Percentiles rank a stretch among this genome's conserved stretches.
Evolutionary conservation across 176 grass and related monocot species (phyloP).

Genomic region (Thalia dealbata): DNA sequence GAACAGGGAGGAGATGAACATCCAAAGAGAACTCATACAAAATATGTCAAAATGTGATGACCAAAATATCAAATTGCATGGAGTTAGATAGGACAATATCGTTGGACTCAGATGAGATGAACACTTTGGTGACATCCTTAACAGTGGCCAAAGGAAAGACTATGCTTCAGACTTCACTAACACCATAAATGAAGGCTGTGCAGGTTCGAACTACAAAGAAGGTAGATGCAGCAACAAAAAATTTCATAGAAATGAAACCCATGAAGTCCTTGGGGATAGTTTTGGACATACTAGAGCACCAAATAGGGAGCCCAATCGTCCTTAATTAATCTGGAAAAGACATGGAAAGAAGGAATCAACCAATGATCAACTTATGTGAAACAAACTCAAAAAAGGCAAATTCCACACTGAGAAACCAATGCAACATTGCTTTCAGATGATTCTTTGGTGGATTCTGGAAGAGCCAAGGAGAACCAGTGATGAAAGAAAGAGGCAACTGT

Average conservation of each 20-base stretch:
- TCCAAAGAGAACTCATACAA: slow-evolving; percentile 5
- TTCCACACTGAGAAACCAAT: slow-evolving; percentile 6
- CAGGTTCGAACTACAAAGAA: background rate
- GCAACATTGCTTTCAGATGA: slow-evolving; percentile 5
- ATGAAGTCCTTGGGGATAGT: background rate
- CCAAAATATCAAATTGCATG: slow-evolving; percentile 7
- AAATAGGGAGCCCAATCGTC: background rate
- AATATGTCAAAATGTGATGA: slow-evolving; percentile 18
- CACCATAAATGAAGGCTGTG: background rate
- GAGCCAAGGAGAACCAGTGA: background rate
- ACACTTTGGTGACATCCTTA: background rate
- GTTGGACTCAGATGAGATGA: slow-evolving; percentile 20
- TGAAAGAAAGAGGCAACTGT: slow-evolving; percentile 16
- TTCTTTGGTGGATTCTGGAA: background rate
- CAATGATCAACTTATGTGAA: background rate
- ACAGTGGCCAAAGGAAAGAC: background rate
- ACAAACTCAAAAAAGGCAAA: slow-evolving; percentile 8
- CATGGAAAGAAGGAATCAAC: slow-evolving; percentile 28
- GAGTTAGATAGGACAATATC: slow-evolving; percentile 12
- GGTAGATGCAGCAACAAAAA: background rate
- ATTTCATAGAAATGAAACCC: slow-evolving; percentile 6
- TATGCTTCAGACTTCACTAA: background rate
- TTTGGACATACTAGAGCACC: background rate
- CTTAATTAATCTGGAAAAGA: slow-evolving; percentile 8
- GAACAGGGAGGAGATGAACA: too few species aligned